Base-by-base conservation (phyloP, 2,329 filamentous ascomycete genomes). In the Pezizomycotina sp. region DNA sequence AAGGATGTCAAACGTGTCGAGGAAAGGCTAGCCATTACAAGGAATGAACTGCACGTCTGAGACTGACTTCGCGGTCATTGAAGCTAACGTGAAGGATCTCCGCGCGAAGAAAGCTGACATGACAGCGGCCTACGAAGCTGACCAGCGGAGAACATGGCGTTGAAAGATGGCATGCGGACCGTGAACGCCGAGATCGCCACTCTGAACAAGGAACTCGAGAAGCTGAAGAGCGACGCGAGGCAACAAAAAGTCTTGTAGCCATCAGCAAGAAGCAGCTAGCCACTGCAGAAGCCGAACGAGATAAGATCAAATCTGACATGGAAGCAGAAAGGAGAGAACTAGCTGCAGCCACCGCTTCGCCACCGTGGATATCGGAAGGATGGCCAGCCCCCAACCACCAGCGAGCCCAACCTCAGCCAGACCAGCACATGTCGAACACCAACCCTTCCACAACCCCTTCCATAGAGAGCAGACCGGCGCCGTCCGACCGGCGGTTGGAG, bases 181-280 rank as follows among this genome's bases (percentile, higher is more conserved):
- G 68, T 82, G 26, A 98, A 92, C 52, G 66, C 71, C 8, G 82
- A 92, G 57, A 75, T 92, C 49, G 67, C 71, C 12, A 76, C 83
- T 57, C 62, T 95, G 25, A 91, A 83, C 57, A 83, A 84, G 20
- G 76, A 86, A 48, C 72, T 98, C 34, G 89, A 98, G 56, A 95
- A 93, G 63, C 67, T 92, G 50, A 83, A 79, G 56, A 81, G 77
- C 8, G 83, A 93, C 50, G 83, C 83, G 16, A 74, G 89, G 26
- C 89, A 95, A 57, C 84, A 95, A 54, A 95, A 92, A 61, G 89
- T 12, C 66, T 95, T 47, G 86, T 92, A 19, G 84, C 89, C 27
- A 98, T 98, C 61, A 93, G 93, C 62, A 95, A 91, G 66, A 98
- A 98, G 62, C 89, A 98, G 60, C 64, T 95, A 42, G 71, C 77